Evolutionary conservation across 257 asterid species (phyloP).

Genomic region (Asclepias syriaca): DNA sequence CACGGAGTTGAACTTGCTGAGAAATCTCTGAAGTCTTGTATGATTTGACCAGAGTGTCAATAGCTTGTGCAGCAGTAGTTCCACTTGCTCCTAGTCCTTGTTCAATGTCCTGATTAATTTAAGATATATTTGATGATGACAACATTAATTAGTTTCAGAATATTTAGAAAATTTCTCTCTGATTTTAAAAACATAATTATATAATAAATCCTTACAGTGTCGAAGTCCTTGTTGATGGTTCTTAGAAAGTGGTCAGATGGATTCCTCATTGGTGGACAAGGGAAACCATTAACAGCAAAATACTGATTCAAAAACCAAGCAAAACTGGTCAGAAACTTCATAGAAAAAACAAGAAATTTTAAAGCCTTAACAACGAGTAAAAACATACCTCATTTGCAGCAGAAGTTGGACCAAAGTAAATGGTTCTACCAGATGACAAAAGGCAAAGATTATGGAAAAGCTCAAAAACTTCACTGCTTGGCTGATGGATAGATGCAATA

Average conservation of each 20-base stretch:
- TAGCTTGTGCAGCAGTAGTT: constrained; percentile 34
- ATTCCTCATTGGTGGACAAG: constrained; percentile 53
- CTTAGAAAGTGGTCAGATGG: constrained; percentile 62
- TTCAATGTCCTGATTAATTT: constrained; percentile 44
- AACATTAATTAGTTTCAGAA: no score
- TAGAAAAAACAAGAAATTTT: no score
- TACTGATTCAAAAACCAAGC: constrained; percentile 23
- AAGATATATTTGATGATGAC: neutral
- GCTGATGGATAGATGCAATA: constrained; percentile 50
- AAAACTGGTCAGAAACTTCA: neutral
- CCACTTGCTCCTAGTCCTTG: constrained; percentile 33
- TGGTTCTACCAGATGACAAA: constrained; percentile 37
- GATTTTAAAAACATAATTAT: neutral
- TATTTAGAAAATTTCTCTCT: neutral
- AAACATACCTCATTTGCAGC: constrained; percentile 33
- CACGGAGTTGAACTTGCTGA: constrained; percentile 34
- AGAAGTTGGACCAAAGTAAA: constrained; percentile 45
- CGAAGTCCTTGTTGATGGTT: constrained; percentile 58
- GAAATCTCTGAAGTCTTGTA: constrained; percentile 41
- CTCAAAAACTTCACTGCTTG: constrained; percentile 50
- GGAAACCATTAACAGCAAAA: constrained; percentile 48
- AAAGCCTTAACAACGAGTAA: no score
- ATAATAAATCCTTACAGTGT: constrained; percentile 15
- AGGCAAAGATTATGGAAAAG: constrained; percentile 59
- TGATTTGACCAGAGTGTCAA: constrained; percentile 35